Base-by-base conservation (phyloP, 345 rosid species). In the Eucalyptus cloeziana region DNA sequence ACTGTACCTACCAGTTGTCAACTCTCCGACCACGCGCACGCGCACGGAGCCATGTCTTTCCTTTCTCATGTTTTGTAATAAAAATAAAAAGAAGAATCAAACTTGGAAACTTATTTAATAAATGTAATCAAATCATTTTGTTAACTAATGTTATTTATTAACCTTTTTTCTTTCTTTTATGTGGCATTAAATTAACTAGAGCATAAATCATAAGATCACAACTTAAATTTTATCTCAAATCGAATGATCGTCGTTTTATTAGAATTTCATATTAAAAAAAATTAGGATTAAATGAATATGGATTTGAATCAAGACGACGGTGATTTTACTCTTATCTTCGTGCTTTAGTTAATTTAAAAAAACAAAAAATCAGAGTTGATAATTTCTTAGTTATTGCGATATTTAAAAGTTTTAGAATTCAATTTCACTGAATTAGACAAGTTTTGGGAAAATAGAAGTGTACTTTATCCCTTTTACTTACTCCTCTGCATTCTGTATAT, bases 221-320 rank as follows among this genome's bases (percentile, higher is more conserved):
- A 21, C 62, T 10, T 56, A 56, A 4, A 13, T 62, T 62, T 62
- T 13, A 30, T 12, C 31, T 12, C 0, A 4, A 30, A 12, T 3
- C 33, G 13, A 3, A 27, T 0, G 1, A 62, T 3, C 0, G 0
- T 13, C 69, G 4, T 30, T 62, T 62, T 62, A 62, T 4, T 62
- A 25, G 0, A 2, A 58, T 58, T 58, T 58, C 13, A 5, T 10
- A 58, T 56, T 9, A 10, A 58, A 58, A 58, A 3, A 50, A 58
- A 52, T 52, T 3, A 3, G 24, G 4, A 52, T 52, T 3, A 7
- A 58, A 58, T 8, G 62, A 22, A 9, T 56, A 0, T 10, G 7
- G 31, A 5, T 5, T 27, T 60, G 31, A 25, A 27, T 30, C 8
- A 4, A 30, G 6, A 27, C 7, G 8, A 62, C 0, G 0, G 31